These are phyloP conservation scores for Cystoderma amianthinum DNA, from an alignment of 768 basidiomycete genomes.

Conservation along the genomic window DNA sequence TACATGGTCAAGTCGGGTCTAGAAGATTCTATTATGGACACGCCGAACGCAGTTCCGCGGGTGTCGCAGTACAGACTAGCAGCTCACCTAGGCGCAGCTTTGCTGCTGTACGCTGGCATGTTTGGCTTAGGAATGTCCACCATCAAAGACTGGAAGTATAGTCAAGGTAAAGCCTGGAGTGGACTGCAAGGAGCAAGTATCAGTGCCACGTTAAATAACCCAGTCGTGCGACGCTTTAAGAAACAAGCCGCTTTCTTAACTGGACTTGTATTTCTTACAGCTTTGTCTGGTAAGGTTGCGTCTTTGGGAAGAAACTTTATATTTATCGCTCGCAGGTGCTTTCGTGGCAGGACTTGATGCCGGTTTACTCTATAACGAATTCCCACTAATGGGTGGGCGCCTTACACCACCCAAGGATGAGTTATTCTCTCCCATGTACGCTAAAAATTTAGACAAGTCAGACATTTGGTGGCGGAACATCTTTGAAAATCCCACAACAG, in stretches of 20 bases:
- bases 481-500: slow-evolving; percentile 95
- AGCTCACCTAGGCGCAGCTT: slow-evolving; percentile 87
- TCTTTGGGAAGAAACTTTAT: slow-evolving; percentile 2
- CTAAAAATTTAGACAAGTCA: slow-evolving; percentile 56
- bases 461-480: slow-evolving; percentile 96
- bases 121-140: slow-evolving; percentile 70
- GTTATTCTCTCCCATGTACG: slow-evolving; percentile 71
- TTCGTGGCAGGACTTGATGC: slow-evolving; percentile 98
- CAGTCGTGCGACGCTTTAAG: slow-evolving; percentile 51
- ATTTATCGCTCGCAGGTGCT: slow-evolving; percentile 52
- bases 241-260: slow-evolving; percentile 54
- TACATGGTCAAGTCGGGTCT: slow-evolving; percentile 99
- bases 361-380: slow-evolving; percentile 96
- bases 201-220: slow-evolving; percentile 44
- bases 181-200: slow-evolving; percentile 38
- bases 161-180: slow-evolving; percentile 49
- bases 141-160: slow-evolving; percentile 76
- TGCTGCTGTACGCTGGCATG: slow-evolving; percentile 93
- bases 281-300: slow-evolving; percentile 67
- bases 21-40: slow-evolving; percentile 72
- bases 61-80: slow-evolving; percentile 97
- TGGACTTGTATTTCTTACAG: slow-evolving; percentile 83
- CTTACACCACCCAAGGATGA: slow-evolving; percentile 79
- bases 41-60: slow-evolving; percentile 81
- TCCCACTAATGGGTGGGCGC: slow-evolving; percentile 91